phyloP scores from a whole-genome alignment of 2,329 filamentous ascomycete species.

The Penicillium sp. region DNA sequence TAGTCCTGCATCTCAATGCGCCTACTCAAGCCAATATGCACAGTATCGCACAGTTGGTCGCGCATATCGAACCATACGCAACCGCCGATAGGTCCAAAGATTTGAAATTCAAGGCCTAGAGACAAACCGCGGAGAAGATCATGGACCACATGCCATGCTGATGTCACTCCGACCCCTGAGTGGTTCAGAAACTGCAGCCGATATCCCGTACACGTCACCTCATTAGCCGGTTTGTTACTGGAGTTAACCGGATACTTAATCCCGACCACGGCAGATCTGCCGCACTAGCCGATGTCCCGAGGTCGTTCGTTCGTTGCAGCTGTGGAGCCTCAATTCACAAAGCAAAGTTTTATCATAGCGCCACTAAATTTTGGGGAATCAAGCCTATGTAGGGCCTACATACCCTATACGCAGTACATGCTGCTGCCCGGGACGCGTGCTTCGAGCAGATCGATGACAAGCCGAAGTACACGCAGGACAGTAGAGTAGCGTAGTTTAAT shows the following conservation, averaged over 20 bases:
- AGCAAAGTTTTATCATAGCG: neutral
- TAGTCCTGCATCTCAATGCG: neutral
- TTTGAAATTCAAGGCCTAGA: neutral
- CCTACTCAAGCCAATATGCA: neutral
- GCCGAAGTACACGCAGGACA: no score
- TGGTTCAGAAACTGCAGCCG: conserved; percentile 6
- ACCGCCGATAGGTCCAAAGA: neutral
- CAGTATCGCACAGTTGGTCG: neutral
- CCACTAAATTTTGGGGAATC: neutral
- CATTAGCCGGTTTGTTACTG: neutral
- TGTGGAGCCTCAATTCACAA: neutral
- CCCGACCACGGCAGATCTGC: neutral
- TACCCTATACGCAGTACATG: neutral
- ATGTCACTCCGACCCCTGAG: neutral
- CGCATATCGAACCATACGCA: neutral
- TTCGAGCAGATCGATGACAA: no score
- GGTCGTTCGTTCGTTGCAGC: neutral
- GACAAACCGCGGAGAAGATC: neutral
- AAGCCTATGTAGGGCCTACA: no score
- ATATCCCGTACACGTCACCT: neutral
- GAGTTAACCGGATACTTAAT: neutral
- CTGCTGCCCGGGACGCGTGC: neutral
- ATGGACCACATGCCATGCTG: neutral
- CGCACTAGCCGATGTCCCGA: neutral
- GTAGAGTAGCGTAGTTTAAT: no score